Evolutionary conservation across 2,329 filamentous ascomycete species (phyloP), one percentile per base, ranked within the genome.

Genomic region (Pestalotiopsis sp.): DNA sequence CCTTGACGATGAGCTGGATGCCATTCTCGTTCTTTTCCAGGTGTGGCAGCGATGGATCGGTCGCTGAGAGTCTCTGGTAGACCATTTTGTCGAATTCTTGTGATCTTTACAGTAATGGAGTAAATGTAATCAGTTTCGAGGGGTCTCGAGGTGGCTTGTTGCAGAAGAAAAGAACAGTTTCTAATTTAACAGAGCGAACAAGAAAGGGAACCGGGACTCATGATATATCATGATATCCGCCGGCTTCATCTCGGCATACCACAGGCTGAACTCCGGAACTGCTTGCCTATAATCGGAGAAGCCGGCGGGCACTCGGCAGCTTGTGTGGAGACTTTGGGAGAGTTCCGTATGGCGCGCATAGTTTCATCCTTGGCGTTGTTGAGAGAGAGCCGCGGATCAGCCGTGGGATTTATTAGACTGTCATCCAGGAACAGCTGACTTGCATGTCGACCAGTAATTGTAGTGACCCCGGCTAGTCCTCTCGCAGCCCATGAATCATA

Each of bases 1-100:
- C 77, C 62, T 81, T 76, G 67, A 81, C 73, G 3, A 80, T 74
- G 56, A 81, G 75, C 22, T 80, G 79, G 6, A 71, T 74, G 55
- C 66, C 61, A 52, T 64, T 64, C 6, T 55, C 20, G 10, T 44
- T 58, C 10, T 52, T 52, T 10, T 22, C 30, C 9, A 66, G 65
- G 38, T 61, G 56, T 38, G 65, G 65, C 14, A 66, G 35, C 14
- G 64, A 38, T 26, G 56, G 56, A 30, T 58, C 11, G 17, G 56
- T 22, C 10, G 56, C 56, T 3, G 56, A 20, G 11, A 58, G 56
- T 17, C 22, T 58, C 22, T 58, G 22, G 11, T 30, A 58, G 13
- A 35, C 26, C 56, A 58, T 58, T 26, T 58, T 58, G 56, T 13
- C 24, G 20, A 11, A 11, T 4, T 58, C n/a, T 26, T 58, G 22